Conservation (phyloP, 345 rosid species). For the Balakata baccata region DNA sequence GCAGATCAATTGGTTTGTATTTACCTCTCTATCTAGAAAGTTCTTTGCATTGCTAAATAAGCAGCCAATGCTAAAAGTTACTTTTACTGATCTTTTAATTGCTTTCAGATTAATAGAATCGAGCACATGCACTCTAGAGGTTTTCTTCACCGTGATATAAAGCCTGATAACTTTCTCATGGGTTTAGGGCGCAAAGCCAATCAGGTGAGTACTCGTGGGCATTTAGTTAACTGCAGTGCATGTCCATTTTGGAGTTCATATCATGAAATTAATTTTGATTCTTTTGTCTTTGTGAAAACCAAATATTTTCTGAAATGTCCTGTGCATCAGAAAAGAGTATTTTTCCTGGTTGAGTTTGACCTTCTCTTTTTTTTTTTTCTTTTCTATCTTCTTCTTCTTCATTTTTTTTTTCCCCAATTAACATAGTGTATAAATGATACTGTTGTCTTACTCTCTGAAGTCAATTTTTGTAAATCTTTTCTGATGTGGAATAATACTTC, state of each 20-base stretch:
- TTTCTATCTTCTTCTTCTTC: not conserved
- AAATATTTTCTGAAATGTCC: not conserved
- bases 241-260: not conserved
- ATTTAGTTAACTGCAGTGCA: not conserved
- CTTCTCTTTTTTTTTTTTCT: not conserved
- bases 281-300: not conserved
- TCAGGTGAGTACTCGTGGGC: conserved; percentile 17
- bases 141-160: conserved; percentile 33
- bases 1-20: conserved; percentile 27
- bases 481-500: too few species aligned
- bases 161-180: conserved; percentile 30
- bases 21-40: not conserved
- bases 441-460: not conserved
- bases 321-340: not conserved
- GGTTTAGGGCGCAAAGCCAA: conserved; percentile 32
- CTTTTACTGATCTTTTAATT: not conserved
- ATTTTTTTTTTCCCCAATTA: not conserved
- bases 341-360: not conserved
- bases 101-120: conserved; percentile 23
- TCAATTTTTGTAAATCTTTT: too few species aligned
- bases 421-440: not conserved
- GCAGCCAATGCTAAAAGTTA: not conserved
- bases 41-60: conserved; percentile 9
- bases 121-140: conserved; percentile 31
- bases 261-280: too few species aligned